A percentile compares a stretch with the other conserved stretches of the same genome.
These are phyloP conservation scores for Juglanconis sp. DNA, from an alignment of 2,329 filamentous ascomycete genomes.

Conservation along the genomic window DNA sequence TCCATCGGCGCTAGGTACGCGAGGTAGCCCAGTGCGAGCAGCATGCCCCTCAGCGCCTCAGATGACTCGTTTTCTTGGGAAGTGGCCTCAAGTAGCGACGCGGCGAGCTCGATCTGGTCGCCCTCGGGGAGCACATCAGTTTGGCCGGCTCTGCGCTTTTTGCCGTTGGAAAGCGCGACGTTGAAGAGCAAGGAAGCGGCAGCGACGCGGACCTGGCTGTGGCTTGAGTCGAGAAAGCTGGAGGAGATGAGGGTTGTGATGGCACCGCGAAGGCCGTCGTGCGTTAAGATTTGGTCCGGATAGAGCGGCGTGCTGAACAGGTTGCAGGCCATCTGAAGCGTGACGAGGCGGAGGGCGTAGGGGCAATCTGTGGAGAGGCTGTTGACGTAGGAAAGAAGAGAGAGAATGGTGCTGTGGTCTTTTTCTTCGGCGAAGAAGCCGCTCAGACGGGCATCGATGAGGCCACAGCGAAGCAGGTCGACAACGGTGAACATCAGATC, in stretches of 20 bases:
- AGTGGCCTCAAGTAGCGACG: constrained; percentile 74
- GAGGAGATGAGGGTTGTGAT: constrained; percentile 70
- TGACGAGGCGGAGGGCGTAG: constrained; percentile 79
- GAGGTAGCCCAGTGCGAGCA: constrained; percentile 73
- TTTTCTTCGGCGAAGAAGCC: constrained; percentile 79
- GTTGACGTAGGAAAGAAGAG: constrained; percentile 60
- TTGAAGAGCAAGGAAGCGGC: constrained; percentile 85
- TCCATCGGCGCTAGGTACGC: constrained; percentile 67
- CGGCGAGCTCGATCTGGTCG: constrained; percentile 77
- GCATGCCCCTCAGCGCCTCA: constrained; percentile 73
- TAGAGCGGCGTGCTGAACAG: constrained; percentile 76
- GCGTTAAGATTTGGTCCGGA: constrained; percentile 57
- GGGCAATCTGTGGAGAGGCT: constrained; percentile 54
- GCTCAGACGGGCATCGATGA: constrained; percentile 75
- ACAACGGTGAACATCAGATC: constrained; percentile 75
- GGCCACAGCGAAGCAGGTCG: constrained; percentile 77
- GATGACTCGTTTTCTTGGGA: constrained; percentile 54
- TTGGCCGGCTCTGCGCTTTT: constrained; percentile 55
- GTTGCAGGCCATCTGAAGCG: constrained; percentile 80
- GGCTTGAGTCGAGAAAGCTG: constrained; percentile 73
- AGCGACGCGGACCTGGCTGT: constrained; percentile 73
- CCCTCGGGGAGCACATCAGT: constrained; percentile 60
- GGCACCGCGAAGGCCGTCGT: constrained; percentile 49
- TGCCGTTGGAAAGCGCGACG: constrained; percentile 67
- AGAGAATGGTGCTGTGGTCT: constrained; percentile 58